These are phyloP conservation scores for Hordeum pubiflorum DNA, from an alignment of 202 grass and related monocot genomes.

Conservation along the genomic window DNA sequence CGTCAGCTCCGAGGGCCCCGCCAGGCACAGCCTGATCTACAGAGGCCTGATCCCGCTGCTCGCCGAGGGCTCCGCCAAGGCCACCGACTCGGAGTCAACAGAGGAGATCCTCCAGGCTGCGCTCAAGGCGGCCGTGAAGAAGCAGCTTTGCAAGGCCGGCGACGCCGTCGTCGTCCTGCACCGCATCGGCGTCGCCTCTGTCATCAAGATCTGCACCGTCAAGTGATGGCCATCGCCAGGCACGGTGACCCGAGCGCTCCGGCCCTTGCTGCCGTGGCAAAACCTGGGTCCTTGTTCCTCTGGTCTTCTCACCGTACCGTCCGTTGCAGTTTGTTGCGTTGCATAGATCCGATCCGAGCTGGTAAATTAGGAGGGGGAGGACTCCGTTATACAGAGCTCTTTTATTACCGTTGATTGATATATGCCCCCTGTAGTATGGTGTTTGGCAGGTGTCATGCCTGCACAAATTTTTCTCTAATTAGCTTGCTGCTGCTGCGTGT, in stretches of 20 bases:
- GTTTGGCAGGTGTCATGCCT: slow-evolving; percentile 17
- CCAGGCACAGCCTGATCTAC: slow-evolving; percentile 75
- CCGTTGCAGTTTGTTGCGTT: slow-evolving; percentile 23
- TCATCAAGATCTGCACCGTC: slow-evolving; percentile 94
- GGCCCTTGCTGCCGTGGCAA: background rate
- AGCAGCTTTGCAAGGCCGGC: slow-evolving; percentile 63
- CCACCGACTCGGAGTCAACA: slow-evolving; percentile 80
- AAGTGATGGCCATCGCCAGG: slow-evolving; percentile 34
- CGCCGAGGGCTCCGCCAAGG: slow-evolving; percentile 80
- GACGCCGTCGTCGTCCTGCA: slow-evolving; percentile 72
- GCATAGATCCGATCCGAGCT: slow-evolving; percentile 27
- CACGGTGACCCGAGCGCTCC: background rate
- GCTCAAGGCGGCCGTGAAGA: slow-evolving; percentile 49
- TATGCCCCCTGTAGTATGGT: background rate
- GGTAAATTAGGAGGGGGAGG: slow-evolving; percentile 22
- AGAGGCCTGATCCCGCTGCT: slow-evolving; percentile 70
- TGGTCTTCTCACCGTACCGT: background rate
- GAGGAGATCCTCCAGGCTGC: slow-evolving; percentile 74
- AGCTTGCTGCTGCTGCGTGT: background rate
- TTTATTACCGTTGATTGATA: background rate
- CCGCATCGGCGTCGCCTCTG: slow-evolving; percentile 75
- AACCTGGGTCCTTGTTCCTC: slow-evolving; percentile 9
- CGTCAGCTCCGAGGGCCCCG: slow-evolving; percentile 70
- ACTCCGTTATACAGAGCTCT: slow-evolving; percentile 30
- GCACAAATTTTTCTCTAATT: slow-evolving; percentile 25